Evolutionary conservation across 2,329 filamentous ascomycete species (phyloP), one percentile per base, ranked within the genome.

Genomic region (Aspergillus calidoustus): DNA sequence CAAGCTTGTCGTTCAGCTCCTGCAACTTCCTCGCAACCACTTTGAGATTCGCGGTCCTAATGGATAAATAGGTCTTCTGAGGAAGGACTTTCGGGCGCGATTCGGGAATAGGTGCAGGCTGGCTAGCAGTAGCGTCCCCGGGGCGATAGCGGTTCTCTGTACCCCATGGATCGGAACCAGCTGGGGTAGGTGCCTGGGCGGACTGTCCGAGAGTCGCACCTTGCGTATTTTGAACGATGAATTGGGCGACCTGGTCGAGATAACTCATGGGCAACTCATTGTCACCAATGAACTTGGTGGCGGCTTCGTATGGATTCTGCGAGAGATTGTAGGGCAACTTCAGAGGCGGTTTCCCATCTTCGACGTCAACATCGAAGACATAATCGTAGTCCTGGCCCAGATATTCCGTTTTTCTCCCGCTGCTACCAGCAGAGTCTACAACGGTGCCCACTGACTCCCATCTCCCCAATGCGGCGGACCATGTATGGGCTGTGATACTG

Each of bases 401-500:
- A 73, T 94, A 90, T 61, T 89, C 84, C 7, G 87, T 87, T 78
- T 93, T 93, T 61, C 87, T 87, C 11, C 92, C 91, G 66, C 88
- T 92, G 73, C 92, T 96, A 43, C 90, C 92, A 5, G 90, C 91
- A 3, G 92, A 87, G 69, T 96, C 92, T 11, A 98, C 95, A 0
- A 99, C 93, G 0, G 93, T 96, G n/a, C 95, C 95, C 8, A 98
- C 90, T 64, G 90, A 90, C 60, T 92, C 83, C 93, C 93, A 97
- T 74, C 93, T 83, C 55, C 87, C 83, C 64, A 89, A 83, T 66
- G 86, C 80, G 71, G 77, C 68, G 66, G 93, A 96, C 94, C 94
- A 98, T 64, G 91, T 89, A 73, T 98, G 92, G 8, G 93, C 93
- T 4, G 91, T 92, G 31, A 97, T 84, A 55, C 87, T 91, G 50